Conservation (phyloP, 495 filamentous ascomycete genomes). For the Penicillium paradoxum region DNA sequence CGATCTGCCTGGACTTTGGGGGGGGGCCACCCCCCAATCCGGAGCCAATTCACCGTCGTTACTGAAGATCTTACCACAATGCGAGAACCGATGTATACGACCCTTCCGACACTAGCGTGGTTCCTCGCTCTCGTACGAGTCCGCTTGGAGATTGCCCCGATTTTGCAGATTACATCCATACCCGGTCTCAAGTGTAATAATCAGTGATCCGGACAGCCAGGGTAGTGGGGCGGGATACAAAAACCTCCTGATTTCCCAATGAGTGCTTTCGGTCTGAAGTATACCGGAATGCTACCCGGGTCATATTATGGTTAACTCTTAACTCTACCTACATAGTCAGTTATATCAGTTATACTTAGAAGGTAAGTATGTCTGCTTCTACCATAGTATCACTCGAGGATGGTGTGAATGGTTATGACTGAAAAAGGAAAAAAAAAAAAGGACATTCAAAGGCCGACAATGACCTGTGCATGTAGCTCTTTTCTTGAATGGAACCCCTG, state of each 20-base stretch:
- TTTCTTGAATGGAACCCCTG: neutral
- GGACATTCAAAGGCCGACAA: slow-evolving; percentile 6
- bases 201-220: slow-evolving; percentile 2
- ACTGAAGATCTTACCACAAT: neutral
- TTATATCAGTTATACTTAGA: too few species aligned
- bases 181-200: slow-evolving; percentile 1
- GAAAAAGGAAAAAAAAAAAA: neutral
- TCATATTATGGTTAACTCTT: neutral
- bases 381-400: too few species aligned
- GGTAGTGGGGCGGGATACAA: slow-evolving; percentile 21
- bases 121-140: slow-evolving; percentile 10
- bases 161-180: neutral
- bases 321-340: too few species aligned
- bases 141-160: slow-evolving; percentile 4
- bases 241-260: slow-evolving; percentile 31
- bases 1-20: slow-evolving; percentile 12
- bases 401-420: neutral
- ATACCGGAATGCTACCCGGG: slow-evolving; percentile 14
- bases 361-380: too few species aligned
- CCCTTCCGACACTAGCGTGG: neutral
- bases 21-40: slow-evolving; percentile 24
- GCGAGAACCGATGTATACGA: neutral
- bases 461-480: neutral
- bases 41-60: slow-evolving; percentile 19
- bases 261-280: slow-evolving; percentile 30